These are phyloP conservation scores for Nitzschia putrida DNA, from an alignment of 108 stramenopile species.

Conservation along the genomic window DNA sequence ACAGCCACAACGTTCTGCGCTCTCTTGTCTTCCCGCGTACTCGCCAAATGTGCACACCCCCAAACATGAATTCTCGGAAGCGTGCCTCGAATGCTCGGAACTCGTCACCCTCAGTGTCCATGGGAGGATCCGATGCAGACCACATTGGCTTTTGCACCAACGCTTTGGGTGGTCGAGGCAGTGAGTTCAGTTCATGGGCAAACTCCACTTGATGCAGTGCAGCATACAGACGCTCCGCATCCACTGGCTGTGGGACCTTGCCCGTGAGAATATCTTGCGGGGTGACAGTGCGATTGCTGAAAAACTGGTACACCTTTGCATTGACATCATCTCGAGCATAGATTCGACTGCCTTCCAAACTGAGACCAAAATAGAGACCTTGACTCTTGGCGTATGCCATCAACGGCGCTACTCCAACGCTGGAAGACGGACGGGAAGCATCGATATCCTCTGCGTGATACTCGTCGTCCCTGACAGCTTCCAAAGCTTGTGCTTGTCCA, in stretches of 20 bases:
- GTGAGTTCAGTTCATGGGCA: slow-evolving; percentile 65
- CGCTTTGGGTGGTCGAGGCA: slow-evolving; percentile 47
- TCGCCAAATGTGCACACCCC: slow-evolving; percentile 74
- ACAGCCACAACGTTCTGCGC: slow-evolving; percentile 79
- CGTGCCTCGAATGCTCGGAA: slow-evolving; percentile 52
- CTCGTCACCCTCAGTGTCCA: background rate
- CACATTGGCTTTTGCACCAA: slow-evolving; percentile 56
- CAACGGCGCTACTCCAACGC: slow-evolving; percentile 67
- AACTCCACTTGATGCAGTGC: slow-evolving; percentile 76
- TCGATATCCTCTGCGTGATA: slow-evolving; percentile 37
- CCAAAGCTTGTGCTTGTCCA: slow-evolving; percentile 28
- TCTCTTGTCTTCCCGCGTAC: slow-evolving; percentile 60
- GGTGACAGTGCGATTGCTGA: slow-evolving; percentile 47
- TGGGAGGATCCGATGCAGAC: slow-evolving; percentile 13
- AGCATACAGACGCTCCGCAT: slow-evolving; percentile 81
- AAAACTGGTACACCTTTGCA: slow-evolving; percentile 73
- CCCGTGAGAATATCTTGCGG: slow-evolving; percentile 77
- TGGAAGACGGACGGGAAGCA: background rate
- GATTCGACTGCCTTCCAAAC: slow-evolving; percentile 80
- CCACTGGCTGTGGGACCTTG: slow-evolving; percentile 68
- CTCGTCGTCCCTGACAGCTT: slow-evolving; percentile 62
- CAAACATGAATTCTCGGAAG: slow-evolving; percentile 81
- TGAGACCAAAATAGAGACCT: slow-evolving; percentile 85
- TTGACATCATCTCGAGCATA: slow-evolving; percentile 82
- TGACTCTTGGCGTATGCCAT: slow-evolving; percentile 87